Conservation (phyloP, 176 grass and related monocot genomes). For the Hordeum marinum region DNA sequence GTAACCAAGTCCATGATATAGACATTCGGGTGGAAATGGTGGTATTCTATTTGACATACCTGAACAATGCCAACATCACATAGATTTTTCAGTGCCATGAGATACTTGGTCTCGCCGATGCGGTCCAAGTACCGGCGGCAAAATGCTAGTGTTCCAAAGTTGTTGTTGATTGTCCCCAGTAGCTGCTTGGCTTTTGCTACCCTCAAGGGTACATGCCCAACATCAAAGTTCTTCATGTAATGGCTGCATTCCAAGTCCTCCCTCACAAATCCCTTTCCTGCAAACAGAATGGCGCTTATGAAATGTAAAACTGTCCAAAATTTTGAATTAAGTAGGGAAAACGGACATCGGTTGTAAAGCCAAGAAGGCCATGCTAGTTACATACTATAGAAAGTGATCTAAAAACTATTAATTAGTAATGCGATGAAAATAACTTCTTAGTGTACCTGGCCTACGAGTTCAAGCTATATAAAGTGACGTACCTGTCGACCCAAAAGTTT, state of each 20-base stretch:
- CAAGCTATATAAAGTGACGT: not conserved
- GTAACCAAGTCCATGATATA: not conserved
- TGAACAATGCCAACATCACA: slow-evolving; percentile 81
- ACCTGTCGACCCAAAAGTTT: slow-evolving; percentile 99
- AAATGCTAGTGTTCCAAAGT: slow-evolving; percentile 89
- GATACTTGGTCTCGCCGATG: slow-evolving; percentile 91
- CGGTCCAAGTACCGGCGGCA: slow-evolving; percentile 90
- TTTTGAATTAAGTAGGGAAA: not conserved
- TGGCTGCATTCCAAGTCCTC: slow-evolving; percentile 96
- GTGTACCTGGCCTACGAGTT: not conserved
- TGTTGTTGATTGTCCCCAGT: slow-evolving; percentile 92
- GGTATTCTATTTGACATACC: slow-evolving; percentile 18
- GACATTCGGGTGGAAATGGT: not conserved
- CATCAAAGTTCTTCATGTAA: slow-evolving; percentile 99
- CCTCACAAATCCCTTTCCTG: slow-evolving; percentile 87
- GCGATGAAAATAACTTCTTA: not conserved
- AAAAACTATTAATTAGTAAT: not conserved
- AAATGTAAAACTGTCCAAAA: slow-evolving; percentile 1
- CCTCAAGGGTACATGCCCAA: slow-evolving; percentile 81
- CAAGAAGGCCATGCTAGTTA: not conserved
- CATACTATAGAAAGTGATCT: not conserved
- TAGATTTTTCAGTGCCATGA: slow-evolving; percentile 93
- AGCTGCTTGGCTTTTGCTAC: slow-evolving; percentile 83
- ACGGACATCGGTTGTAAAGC: not conserved
- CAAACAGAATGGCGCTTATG: not conserved